Conservation (phyloP, 306 rosid genomes). For the Dicorynia guianensis region DNA sequence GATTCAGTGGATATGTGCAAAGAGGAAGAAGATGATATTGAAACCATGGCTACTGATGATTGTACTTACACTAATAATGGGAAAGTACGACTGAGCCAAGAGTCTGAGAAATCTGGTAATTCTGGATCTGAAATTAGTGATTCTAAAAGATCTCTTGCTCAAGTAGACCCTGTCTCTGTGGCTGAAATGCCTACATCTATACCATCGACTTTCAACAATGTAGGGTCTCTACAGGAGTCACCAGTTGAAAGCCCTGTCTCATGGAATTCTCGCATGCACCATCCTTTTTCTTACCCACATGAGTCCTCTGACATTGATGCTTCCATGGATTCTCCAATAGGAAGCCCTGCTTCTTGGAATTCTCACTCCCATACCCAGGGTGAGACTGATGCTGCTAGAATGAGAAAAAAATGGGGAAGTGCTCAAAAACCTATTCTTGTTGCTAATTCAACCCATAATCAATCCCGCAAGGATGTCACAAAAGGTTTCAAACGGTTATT, state of each 20-base stretch:
- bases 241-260: conserved; percentile 92
- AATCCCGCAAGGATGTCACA: conserved; percentile 90
- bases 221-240: conserved; percentile 80
- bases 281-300: conserved; percentile 79
- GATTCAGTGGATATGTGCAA: conserved; percentile 60
- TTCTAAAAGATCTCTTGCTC: conserved; percentile 73
- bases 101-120: conserved; percentile 72
- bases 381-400: conserved; percentile 88
- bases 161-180: conserved; percentile 68
- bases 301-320: conserved; percentile 94
- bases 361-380: conserved; percentile 78
- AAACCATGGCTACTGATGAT: conserved; percentile 59
- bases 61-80: conserved; percentile 61
- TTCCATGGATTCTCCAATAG: conserved; percentile 86
- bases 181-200: conserved; percentile 65
- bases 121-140: conserved; percentile 83
- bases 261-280: conserved; percentile 80
- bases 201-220: conserved; percentile 64
- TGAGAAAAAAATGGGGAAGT: conserved; percentile 99
- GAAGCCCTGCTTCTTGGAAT: conserved; percentile 98
- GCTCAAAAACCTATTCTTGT: conserved; percentile 88
- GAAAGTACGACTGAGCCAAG: conserved; percentile 68
- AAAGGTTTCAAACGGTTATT: conserved; percentile 91
- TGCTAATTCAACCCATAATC: conserved; percentile 79
- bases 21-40: conserved; percentile 71